phyloP scores from a whole-genome alignment of 352 stramenopile species.

The Phytophthora europaea region DNA sequence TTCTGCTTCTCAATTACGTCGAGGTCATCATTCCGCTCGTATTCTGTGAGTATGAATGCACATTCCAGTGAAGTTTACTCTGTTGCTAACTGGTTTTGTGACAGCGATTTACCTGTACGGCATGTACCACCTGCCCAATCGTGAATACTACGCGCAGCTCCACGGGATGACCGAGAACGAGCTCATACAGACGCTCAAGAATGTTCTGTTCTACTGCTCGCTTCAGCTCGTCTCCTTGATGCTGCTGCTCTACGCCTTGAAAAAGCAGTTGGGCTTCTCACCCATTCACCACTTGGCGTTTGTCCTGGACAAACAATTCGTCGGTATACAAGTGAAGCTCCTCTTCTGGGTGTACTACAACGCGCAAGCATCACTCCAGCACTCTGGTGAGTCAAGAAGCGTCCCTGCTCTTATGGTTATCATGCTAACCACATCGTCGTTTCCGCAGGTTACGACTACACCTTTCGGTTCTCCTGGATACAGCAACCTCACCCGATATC shows the following conservation, averaged over 20 bases:
- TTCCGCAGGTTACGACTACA: slow-evolving; percentile 43
- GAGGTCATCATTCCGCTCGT: slow-evolving; percentile 41
- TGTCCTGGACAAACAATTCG: slow-evolving; percentile 44
- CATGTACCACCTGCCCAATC: slow-evolving; percentile 46
- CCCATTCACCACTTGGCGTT: slow-evolving; percentile 46
- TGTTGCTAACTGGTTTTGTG: not conserved
- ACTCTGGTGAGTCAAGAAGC: slow-evolving; percentile 29
- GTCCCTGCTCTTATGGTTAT: not conserved
- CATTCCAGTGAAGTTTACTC: not conserved
- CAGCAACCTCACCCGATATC: not conserved
- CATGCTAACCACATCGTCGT: not conserved
- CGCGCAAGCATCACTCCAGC: slow-evolving; percentile 34
- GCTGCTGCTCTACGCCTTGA: slow-evolving; percentile 31
- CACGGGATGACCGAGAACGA: slow-evolving; percentile 17
- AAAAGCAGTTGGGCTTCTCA: slow-evolving; percentile 38
- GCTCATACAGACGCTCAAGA: slow-evolving; percentile 34
- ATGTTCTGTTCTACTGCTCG: slow-evolving; percentile 47
- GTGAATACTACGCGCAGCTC: slow-evolving; percentile 42
- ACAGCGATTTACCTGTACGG: slow-evolving; percentile 39
- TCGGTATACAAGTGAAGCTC: slow-evolving; percentile 43
- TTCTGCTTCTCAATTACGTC: slow-evolving; percentile 43
- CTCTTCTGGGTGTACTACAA: slow-evolving; percentile 49
- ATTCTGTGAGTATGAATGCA: slow-evolving; percentile 27
- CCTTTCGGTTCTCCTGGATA: slow-evolving; percentile 47
- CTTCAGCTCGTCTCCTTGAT: slow-evolving; percentile 52